These are phyloP conservation scores for Colletotrichum karsti DNA, from an alignment of 2,329 filamentous ascomycete genomes.

Conservation along the genomic window DNA sequence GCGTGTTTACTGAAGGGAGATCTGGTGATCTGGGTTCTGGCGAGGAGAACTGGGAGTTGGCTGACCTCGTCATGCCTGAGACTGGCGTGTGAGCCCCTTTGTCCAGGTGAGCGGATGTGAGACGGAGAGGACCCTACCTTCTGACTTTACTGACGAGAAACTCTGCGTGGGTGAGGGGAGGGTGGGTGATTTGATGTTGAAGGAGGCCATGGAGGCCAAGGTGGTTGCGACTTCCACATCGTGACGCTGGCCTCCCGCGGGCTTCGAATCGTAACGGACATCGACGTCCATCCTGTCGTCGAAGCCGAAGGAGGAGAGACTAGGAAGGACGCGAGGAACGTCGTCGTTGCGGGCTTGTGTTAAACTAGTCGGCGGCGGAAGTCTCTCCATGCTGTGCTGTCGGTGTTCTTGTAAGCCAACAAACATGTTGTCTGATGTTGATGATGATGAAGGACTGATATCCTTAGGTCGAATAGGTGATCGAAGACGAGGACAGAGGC, in stretches of 20 bases:
- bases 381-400: slow-evolving; percentile 6
- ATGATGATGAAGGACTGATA: not conserved
- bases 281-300: slow-evolving; percentile 27
- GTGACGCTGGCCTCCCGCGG: slow-evolving; percentile 8
- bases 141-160: slow-evolving; percentile 22
- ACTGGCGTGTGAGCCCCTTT: slow-evolving; percentile 9
- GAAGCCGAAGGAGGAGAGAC: slow-evolving; percentile 19
- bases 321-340: slow-evolving; percentile 18
- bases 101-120: not conserved
- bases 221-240: slow-evolving; percentile 26
- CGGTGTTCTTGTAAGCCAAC: slow-evolving; percentile 26
- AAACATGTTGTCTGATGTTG: slow-evolving; percentile 16
- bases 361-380: slow-evolving; percentile 14
- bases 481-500: not conserved
- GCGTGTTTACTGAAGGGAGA: slow-evolving; percentile 14
- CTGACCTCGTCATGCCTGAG: slow-evolving; percentile 25
- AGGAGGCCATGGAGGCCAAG: slow-evolving; percentile 27
- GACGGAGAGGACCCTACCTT: not conserved
- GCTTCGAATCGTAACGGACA: slow-evolving; percentile 6
- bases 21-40: slow-evolving; percentile 22
- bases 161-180: slow-evolving; percentile 24
- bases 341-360: slow-evolving; percentile 12
- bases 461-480: not conserved
- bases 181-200: slow-evolving; percentile 26
- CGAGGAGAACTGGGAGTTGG: slow-evolving; percentile 24